Evolutionary conservation across 305 asterid genomes (phyloP), one percentile per base, ranked within the genome.

Genomic region (Rubia tinctorum): DNA sequence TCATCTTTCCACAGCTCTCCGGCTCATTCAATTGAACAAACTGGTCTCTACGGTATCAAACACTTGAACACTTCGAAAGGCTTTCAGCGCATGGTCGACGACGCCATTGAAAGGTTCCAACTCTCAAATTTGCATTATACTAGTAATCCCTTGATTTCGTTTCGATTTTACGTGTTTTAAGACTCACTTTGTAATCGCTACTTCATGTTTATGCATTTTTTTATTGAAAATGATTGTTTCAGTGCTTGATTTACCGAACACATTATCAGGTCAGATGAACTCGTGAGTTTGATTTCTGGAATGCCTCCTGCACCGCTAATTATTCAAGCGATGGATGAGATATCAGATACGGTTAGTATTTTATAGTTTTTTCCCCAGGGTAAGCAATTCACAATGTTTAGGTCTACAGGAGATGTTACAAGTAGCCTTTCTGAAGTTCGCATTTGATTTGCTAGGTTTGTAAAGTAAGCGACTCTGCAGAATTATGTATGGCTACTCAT

Each of bases 401-500:
- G 22, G 51, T 66, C 22, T 40, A 15, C 23, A n/a, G 34, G 30
- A 66, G 53, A 39, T 22, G 10, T 39, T 66, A 40, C 30, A 9
- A 40, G 12, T 66, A 10, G 39, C 37, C 66, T 70, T 45, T 67
- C 55, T 73, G 76, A 72, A 30, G n/a, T 7, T 53, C 11, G 11
- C 71, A 22, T 43, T 73, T 60, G 13, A 75, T 76, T 81, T 76
- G 71, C 79, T 84, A 95, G 99, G 96, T 95, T 72, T 95, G 96
- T 81, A 84, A 92, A 59, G 97, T 92, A 56, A 84, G 91, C 66
- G 99, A 95, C 77, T 89, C 98, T 23, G 97, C 99, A 39, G 98
- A 95, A 75, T 79, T 95, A 49, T 95, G 99, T 75, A 86, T 98
- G 82, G 96, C 93, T 78, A 95, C 99, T n/a, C 99, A 95, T 85